Base-by-base conservation (phyloP, 1,139 yeast species). In the Wickerhamomyces sp. region DNA sequence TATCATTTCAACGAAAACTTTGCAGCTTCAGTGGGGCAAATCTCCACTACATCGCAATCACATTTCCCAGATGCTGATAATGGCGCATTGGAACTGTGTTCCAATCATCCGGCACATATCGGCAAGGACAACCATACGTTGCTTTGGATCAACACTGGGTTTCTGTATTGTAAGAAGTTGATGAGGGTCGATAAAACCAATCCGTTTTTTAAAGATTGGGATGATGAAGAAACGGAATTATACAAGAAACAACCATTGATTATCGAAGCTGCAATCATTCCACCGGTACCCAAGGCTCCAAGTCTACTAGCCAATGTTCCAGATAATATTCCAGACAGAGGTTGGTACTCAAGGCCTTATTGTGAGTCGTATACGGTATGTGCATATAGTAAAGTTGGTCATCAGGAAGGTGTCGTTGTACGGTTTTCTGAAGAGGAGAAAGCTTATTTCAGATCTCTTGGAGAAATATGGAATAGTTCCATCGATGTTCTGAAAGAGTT, bases 81-180 rank as follows among this genome's bases (percentile, higher is more conserved):
- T 12, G n/a, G 7, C 6, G n/a, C 28, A n/a, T 35, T 55, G n/a
- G 82, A 75, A 49, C 58, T 79, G 9, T 80, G 88, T 48, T 73
- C 83, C 0, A 68, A 78, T 2, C 88, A 81, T 53, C 85, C 87
- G 0, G 85, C 83, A 0, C 89, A 81, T 55, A 52, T 78, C 1
- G 54, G 57, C 13, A 76, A 75, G 5, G 62, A 61, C 26, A 45
- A 57, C 6, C 68, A 70, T 0, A 58, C 59, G 20, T 52, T 80
- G 18, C 47, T 79, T 4, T 80, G 87, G 87, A 68, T 79, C 35
- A 80, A 80, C 47, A 78, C 87, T 2, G 88, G 88, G 0, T 72
- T 78, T 46, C 59, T 66, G 20, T 73, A 60, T 37, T 80, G 88
- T 57, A 80, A 80, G 51, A 70, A 71, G 35, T 53, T 28, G 2